These are phyloP conservation scores for Colletotrichum sidae DNA, from an alignment of 2,329 filamentous ascomycete genomes.

Conservation along the genomic window DNA sequence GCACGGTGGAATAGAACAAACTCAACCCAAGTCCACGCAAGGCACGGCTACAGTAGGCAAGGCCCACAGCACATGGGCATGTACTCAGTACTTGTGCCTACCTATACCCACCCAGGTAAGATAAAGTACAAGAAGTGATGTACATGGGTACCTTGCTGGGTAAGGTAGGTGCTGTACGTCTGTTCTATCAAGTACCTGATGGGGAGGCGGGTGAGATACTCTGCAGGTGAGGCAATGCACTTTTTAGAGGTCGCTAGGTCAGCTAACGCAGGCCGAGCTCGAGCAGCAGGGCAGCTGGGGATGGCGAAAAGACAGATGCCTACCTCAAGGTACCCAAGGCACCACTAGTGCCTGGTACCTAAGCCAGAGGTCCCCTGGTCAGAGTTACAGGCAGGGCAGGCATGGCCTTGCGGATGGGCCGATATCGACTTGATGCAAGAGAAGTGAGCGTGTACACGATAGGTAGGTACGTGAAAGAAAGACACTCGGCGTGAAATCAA, in stretches of 20 bases:
- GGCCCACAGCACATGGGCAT: not conserved
- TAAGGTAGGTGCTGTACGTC: not conserved
- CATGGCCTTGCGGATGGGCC: no score
- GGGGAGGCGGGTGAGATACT: not conserved
- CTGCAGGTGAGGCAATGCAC: no score
- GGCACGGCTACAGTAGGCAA: not conserved
- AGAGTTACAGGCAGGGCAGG: no score
- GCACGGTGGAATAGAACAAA: no score
- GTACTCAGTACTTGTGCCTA: no score
- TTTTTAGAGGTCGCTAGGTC: not conserved
- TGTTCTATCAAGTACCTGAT: no score
- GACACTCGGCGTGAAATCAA: no score
- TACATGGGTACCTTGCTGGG: not conserved
- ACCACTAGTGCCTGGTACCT: not conserved
- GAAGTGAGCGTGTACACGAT: no score
- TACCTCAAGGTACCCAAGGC: not conserved
- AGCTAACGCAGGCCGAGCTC: slow-evolving; percentile 19
- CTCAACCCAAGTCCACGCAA: no score
- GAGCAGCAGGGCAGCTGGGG: slow-evolving; percentile 16
- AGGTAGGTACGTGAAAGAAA: no score
- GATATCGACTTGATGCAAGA: no score
- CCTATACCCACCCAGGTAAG: not conserved
- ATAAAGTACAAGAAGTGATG: not conserved
- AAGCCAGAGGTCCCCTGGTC: no score
- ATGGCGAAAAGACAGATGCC: not conserved